phyloP scores from a whole-genome alignment of 176 grass and related monocot genomes.

The Phoenix dactylifera region DNA sequence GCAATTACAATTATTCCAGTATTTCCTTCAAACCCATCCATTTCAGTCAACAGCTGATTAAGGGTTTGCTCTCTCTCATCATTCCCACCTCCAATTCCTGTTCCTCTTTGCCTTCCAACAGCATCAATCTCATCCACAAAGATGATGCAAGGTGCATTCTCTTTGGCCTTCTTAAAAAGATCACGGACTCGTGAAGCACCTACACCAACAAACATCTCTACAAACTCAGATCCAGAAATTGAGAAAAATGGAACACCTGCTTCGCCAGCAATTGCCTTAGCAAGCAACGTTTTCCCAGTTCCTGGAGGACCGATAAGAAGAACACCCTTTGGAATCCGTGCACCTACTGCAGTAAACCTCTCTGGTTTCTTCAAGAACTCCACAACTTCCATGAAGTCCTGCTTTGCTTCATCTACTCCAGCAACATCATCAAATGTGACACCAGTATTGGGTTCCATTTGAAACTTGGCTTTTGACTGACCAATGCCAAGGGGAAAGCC shows the following conservation, averaged over 20 bases:
- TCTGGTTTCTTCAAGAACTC: constrained; percentile 12
- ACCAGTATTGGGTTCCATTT: constrained; percentile 13
- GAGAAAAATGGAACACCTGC: constrained; percentile 16
- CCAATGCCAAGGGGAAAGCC: constrained; percentile 9
- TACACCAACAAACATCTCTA: constrained; percentile 11
- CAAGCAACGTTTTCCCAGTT: constrained; percentile 15
- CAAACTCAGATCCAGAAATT: constrained; percentile 11
- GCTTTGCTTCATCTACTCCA: constrained; percentile 16
- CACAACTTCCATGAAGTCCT: constrained; percentile 15
- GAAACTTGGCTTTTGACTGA: constrained; percentile 13
- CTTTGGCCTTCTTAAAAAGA: constrained; percentile 15
- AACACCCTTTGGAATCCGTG: constrained; percentile 15
- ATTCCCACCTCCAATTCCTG: too few species aligned
- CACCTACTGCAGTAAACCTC: constrained; percentile 12
- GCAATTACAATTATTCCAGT: constrained; percentile 1
- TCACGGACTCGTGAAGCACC: constrained; percentile 13
- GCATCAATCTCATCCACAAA: constrained; percentile 11
- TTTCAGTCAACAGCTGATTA: constrained; percentile 1
- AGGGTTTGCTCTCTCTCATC: background rate
- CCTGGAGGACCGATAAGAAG: constrained; percentile 15
- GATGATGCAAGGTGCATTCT: constrained; percentile 9
- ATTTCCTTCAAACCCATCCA: constrained; percentile 4
- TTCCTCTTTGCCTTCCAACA: too few species aligned
- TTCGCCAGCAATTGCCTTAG: constrained; percentile 16
- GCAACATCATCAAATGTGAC: constrained; percentile 17